phyloP scores from a whole-genome alignment of 2,329 filamentous ascomycete genomes.

The Cryphonectria radicalis region DNA sequence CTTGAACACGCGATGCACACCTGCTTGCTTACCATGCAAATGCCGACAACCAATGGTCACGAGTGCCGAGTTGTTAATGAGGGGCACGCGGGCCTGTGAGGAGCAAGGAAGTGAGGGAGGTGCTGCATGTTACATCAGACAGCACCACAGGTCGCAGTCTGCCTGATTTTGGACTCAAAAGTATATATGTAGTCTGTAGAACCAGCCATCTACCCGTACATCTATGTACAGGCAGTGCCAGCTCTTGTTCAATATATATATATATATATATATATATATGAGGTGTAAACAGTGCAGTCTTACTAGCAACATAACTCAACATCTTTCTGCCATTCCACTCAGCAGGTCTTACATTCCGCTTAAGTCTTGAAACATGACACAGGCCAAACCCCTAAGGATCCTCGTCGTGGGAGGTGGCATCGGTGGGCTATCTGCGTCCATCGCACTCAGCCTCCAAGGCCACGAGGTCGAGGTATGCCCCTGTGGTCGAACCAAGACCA shows the following conservation, averaged over 20 bases:
- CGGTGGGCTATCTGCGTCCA: conserved; percentile 22
- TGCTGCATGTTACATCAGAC: background rate
- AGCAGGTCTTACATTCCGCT: background rate
- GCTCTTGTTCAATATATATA: background rate
- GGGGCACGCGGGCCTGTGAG: background rate
- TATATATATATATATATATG: background rate
- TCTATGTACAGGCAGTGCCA: no score
- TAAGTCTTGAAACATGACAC: background rate
- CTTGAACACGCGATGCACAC: background rate
- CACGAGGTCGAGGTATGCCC: conserved; percentile 25
- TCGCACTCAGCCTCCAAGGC: conserved; percentile 24
- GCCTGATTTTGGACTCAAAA: background rate
- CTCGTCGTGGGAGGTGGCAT: conserved; percentile 27
- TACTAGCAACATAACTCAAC: background rate
- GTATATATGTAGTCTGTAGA: background rate
- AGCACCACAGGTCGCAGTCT: background rate
- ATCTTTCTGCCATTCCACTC: background rate
- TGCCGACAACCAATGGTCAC: background rate
- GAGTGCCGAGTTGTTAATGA: background rate
- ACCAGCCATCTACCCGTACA: background rate
- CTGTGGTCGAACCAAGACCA: background rate
- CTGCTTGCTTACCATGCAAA: background rate
- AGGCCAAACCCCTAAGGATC: conserved; percentile 11
- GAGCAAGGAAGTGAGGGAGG: background rate
- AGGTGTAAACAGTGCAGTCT: background rate